These are phyloP conservation scores for Pseudonitzschia multistriata DNA, from an alignment of 108 stramenopile genomes.

Conservation along the genomic window DNA sequence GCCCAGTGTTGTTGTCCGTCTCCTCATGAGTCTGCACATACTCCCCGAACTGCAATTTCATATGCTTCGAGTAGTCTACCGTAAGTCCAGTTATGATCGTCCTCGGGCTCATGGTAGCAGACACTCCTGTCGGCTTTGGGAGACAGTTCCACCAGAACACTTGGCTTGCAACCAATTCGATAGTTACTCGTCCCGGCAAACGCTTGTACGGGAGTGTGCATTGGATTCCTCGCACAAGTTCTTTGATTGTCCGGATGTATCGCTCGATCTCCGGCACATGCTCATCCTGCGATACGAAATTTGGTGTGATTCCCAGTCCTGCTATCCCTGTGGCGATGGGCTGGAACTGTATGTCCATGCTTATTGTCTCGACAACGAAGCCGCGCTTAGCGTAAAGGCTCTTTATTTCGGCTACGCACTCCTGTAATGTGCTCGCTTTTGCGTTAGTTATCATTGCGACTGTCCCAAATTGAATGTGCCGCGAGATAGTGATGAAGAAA, in stretches of 20 bases:
- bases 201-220: conserved; percentile 31
- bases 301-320: not conserved
- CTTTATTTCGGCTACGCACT: not conserved
- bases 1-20: conserved; percentile 29
- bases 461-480: conserved; percentile 35
- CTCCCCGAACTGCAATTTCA: conserved; percentile 29
- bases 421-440: not conserved
- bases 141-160: conserved; percentile 34
- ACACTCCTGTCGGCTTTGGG: conserved; percentile 34
- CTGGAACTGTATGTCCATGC: not conserved
- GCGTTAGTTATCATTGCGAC: conserved; percentile 13
- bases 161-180: conserved; percentile 21
- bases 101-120: conserved; percentile 28
- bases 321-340: not conserved
- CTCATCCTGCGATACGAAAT: conserved; percentile 13
- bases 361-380: not conserved
- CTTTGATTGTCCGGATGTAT: conserved; percentile 39
- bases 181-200: conserved; percentile 21
- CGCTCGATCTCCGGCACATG: conserved; percentile 42
- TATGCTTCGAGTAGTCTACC: conserved; percentile 28
- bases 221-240: conserved; percentile 23
- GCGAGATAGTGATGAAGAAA: conserved; percentile 35
- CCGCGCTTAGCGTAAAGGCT: not conserved
- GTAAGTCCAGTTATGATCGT: conserved; percentile 23
- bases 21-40: conserved; percentile 47